Evolutionary conservation across 768 basidiomycete species (phyloP), one percentile per base, ranked within the genome.

Genomic region (Hemileccinum rubropunctum): DNA sequence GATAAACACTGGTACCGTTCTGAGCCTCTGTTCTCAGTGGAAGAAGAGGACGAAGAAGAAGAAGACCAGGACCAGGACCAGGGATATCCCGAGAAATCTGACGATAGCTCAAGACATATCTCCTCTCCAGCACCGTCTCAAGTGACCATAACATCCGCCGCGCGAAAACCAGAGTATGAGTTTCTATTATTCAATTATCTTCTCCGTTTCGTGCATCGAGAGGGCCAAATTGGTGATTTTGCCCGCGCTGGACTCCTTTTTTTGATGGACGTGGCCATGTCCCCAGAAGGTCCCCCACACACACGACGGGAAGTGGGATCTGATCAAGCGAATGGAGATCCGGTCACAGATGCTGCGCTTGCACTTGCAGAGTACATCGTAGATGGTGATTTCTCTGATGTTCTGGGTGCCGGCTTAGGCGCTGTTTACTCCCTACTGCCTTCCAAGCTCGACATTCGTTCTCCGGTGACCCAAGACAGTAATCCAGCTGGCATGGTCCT

Each of bases 371-470:
- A 95, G 63, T 97, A 92, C 64, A 90, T 98, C 45, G 78, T 97
- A 15, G 91, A 95, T 61, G 91, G 94, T n/a, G 95, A 98, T 68
- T 95, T 97, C 66, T 91, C 93, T n/a, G 94, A 98, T 56, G 95
- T 98, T 11, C 80, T 98, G 40, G 92, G 86, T 15, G 95, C 95
- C 3, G 93, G 94, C 14, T 67, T 98, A 11, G 87, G 92, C 4
- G 95, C 95, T 0, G 88, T 95, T 2, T 98, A 95, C 63, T 97
- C 93, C 2, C 70, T 93, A 2, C 74, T 98, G 11, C 95, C 95
- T 0, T 82, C 84, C 17, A 97, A 97, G 69, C 76, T 98, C 36
- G 83, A 81, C 45, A 81, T 97, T 52, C 76, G 74, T 44, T 70
- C 79, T 6, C 73, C 74, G 3, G 58, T 68, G 8, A 61, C 68